phyloP scores from a whole-genome alignment of 202 grass and related monocot genomes.

The Panicum virgatum region DNA sequence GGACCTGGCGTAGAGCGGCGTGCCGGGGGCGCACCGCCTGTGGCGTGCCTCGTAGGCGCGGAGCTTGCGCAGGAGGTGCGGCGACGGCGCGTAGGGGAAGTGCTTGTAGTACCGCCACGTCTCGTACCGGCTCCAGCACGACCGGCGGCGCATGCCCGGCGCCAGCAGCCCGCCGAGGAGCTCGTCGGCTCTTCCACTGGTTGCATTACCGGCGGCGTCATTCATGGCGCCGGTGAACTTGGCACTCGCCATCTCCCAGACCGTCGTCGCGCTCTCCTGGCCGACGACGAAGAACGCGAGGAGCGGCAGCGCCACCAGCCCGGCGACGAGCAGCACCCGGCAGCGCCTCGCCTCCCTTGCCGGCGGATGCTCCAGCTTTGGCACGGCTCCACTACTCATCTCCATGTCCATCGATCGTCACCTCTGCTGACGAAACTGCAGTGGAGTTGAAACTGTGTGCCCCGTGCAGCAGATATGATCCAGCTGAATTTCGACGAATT shows the following conservation, averaged over 20 bases:
- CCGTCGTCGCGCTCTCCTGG: not conserved
- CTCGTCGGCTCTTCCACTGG: not conserved
- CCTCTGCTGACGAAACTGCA: not conserved
- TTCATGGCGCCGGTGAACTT: not conserved
- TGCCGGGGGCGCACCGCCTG: slow-evolving; percentile 44
- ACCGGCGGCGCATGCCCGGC: slow-evolving; percentile 16
- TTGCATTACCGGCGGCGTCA: not conserved
- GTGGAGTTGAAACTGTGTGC: no score
- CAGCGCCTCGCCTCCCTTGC: not conserved
- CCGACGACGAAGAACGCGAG: slow-evolving; percentile 14
- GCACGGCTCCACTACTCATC: not conserved
- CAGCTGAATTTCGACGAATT: no score
- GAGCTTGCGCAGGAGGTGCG: slow-evolving; percentile 42
- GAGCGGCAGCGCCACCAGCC: not conserved
- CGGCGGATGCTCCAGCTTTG: not conserved
- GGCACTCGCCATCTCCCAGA: slow-evolving; percentile 8
- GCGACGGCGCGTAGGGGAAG: slow-evolving; percentile 30
- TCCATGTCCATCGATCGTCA: not conserved
- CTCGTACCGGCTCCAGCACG: slow-evolving; percentile 58
- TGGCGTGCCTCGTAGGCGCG: slow-evolving; percentile 51
- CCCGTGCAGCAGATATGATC: no score
- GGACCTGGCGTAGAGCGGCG: slow-evolving; percentile 36
- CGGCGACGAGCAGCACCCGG: not conserved
- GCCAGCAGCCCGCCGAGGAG: slow-evolving; percentile 53
- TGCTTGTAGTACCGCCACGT: slow-evolving; percentile 37